Evolutionary conservation across 768 basidiomycete genomes (phyloP), one percentile per base, ranked within the genome.

Genomic region (Leccinum longicurvipes): DNA sequence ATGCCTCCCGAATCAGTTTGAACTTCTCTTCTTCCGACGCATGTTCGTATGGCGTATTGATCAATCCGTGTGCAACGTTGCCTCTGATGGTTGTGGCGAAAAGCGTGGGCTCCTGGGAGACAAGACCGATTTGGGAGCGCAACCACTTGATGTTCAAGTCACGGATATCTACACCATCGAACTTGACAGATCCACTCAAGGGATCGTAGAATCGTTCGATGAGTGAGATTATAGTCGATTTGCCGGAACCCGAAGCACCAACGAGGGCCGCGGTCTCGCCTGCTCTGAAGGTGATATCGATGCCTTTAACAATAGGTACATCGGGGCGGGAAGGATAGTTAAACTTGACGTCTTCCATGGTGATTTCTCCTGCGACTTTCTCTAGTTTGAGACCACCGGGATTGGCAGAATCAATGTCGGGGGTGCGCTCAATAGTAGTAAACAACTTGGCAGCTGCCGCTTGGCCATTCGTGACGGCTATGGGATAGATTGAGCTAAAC

Each of bases 151-250:
- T 64, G 64, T 94, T 94, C 47, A 95, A 78, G 6, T 85, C 77
- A 68, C 80, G 85, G 63, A 95, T 62, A 63, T 94, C 78, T 23
- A 79, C 64, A 8, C 91, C 91, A 55, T 96, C 93, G 5, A 93
- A 76, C 58, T 80, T 83, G 66, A 93, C 82, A 17, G 66, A 61
- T 15, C 93, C 93, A 0, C 73, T 71, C 0, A 77, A 71, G 3
- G 93, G 89, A 66, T 96, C 93, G 64, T 95, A 95, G 76, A 94
- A 95, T 3, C 93, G 82, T 68, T 94, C 92, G 41, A 93, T 83
- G 14, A 94, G 80, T 19, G 85, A 81, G 29, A 93, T 79, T 51
- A 91, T 72, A 5, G 89, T 91, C 2, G 86, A 88, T 65, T 89
- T 89, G 11, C 89, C 89, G 3, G 85, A 88, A 8, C 89, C 89